Base-by-base conservation (phyloP, 805 yeast species). In the Komagataella ulmi region DNA sequence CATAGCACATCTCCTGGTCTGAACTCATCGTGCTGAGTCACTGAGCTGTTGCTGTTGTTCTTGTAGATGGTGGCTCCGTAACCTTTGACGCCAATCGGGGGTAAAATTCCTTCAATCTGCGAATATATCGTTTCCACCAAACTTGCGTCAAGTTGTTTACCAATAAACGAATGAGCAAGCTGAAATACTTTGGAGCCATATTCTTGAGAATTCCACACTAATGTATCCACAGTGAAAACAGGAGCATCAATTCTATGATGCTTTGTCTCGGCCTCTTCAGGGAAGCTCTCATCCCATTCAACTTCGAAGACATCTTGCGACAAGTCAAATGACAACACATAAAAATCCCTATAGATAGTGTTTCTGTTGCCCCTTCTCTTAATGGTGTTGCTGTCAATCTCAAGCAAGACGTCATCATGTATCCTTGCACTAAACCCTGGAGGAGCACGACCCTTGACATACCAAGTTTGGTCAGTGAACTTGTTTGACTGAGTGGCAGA, bases 1-100 rank as follows among this genome's bases (percentile, higher is more conserved):
- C 88, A 85, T 46, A 88, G 66, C 7, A 91, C 73, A 64, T 93
- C 98, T 54, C 99, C 99, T 0, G 95, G 83, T 49, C 77, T 73
- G 51, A 89, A 76, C 45, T 80, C 85, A 51, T 80, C 88, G 30
- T 67, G 59, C 57, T 76, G 80, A 14, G 73, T 66, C 6, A 80
- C 75, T 6, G 72, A 70, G 2, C 71, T 59, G 47, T 79, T 74
- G 59, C 73, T 74, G 54, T 76, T 65, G 56, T 76, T 85, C 56
- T 72, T 69, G 66, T 82, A 89, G 54, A 85, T 73, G 19, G 77
- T 73, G n/a, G 76, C 83, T 45, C 98, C 98, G 63, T 71, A 86
- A 0, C 86, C 75, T 57, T 84, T 80, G 44, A 67, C 64, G 0
- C 88, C 95, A 48, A 87, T 75, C 1, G 85, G 54, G 7, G 61